Evolutionary conservation across 768 basidiomycete genomes (phyloP), one percentile per base, ranked within the genome.

Genomic region (Kwoniella botswanensis): DNA sequence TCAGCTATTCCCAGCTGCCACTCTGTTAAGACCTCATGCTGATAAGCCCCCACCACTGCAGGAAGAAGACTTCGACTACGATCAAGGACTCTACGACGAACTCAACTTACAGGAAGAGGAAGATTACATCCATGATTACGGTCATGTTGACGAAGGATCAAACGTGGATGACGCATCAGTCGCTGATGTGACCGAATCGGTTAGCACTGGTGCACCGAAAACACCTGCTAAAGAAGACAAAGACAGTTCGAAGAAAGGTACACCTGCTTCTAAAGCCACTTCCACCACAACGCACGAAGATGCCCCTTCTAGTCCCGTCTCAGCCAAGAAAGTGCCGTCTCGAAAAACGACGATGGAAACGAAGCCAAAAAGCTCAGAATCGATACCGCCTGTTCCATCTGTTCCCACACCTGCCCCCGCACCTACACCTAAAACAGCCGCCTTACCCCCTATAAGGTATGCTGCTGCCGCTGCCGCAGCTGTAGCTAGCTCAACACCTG

Each of bases 1-100:
- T 0, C 35, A 35, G 6, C 35, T 35, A 9, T 35, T 6, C 35
- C 35, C 35, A 0, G 7, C 35, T 35, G 5, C 7, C 35, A 35
- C 7, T 35, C 1, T 22, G 41, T 10, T 56, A 0, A 15, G 11
- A 41, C 1, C 35, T 35, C 35, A 35, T 17, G 46, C 46, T 50
- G 12, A 50, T 7, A 64, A 64, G 29, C 17, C 17, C 13, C 15
- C 24, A 10, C 26, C 22, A 55, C 67, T 73, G 79, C 79, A 98
- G 97, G 94, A 96, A 65, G 97, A 98, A 78, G 92, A 93, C 77
- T 99, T 97, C 83, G 94, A 98, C 69, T 95, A 96, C 82, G 93
- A 98, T 79, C 92, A 94, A 82, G 94, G 93, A 58, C 92, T 99
- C 62, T 99, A 99, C 79, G 97, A 98, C 76, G 97, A 98, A 17